phyloP scores from a whole-genome alignment of 805 yeast genomes.

The Spathaspora hagerdaliae region DNA sequence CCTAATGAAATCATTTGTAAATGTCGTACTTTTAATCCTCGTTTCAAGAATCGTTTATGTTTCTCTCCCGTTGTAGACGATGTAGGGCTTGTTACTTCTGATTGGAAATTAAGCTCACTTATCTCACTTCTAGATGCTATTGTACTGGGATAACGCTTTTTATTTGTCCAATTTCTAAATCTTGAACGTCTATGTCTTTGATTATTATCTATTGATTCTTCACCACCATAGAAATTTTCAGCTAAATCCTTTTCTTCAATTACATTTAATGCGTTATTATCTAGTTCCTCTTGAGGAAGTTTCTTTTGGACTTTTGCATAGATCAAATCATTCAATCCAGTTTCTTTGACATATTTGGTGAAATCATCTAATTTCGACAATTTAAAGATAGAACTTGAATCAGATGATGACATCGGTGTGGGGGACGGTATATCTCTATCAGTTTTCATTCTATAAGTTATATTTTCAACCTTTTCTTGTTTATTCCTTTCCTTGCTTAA shows the following conservation, averaged over 20 bases:
- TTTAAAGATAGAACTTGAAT: constrained; percentile 21
- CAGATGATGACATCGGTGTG: constrained; percentile 3
- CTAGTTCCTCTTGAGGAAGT: neutral
- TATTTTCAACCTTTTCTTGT: constrained; percentile 2
- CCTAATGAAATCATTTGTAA: constrained; percentile 76
- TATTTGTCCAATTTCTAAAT: constrained; percentile 1
- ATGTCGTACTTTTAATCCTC: constrained; percentile 62
- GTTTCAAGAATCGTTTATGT: constrained; percentile 33
- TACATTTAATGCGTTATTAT: constrained; percentile 21
- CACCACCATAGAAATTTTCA: constrained; percentile 21
- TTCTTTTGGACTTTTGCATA: constrained; percentile 13
- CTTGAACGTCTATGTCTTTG: constrained; percentile 2
- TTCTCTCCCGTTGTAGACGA: constrained; percentile 5
- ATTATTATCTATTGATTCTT: constrained; percentile 9
- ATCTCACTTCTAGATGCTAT: constrained; percentile 3
- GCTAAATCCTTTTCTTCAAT: constrained; percentile 22
- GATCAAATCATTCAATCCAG: constrained; percentile 31
- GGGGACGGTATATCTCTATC: constrained; percentile 14
- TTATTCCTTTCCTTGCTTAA: constrained; percentile 8
- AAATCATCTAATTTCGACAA: constrained; percentile 33
- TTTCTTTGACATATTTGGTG: constrained; percentile 26
- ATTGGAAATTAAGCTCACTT: constrained; percentile 7
- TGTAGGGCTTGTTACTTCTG: constrained; percentile 1
- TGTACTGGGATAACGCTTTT: neutral
- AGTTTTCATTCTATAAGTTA: constrained; percentile 5